phyloP scores from a whole-genome alignment of 179 eudicot species.

The Spergularia azorica region DNA sequence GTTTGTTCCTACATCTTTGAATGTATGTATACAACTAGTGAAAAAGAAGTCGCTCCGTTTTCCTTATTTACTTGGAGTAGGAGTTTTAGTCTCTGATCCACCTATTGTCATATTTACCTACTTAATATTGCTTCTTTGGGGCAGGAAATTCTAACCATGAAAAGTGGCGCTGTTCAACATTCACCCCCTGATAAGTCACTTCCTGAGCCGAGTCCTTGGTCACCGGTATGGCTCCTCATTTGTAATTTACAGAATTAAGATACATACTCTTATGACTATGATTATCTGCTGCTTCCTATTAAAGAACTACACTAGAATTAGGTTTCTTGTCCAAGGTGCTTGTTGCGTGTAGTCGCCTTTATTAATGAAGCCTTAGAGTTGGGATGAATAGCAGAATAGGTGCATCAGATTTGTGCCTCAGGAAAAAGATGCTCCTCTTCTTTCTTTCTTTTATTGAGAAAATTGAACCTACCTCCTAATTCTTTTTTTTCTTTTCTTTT shows the following conservation, averaged over 20 bases:
- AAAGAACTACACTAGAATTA: not conserved
- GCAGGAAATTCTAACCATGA: conserved; percentile 83
- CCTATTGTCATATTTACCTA: not conserved
- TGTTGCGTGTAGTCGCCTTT: too few species aligned
- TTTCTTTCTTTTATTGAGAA: not conserved
- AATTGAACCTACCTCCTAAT: too few species aligned
- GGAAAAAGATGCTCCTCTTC: not conserved
- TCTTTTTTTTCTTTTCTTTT: too few species aligned
- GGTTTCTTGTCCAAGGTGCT: not conserved
- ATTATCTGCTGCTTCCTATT: not conserved
- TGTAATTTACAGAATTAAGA: not conserved
- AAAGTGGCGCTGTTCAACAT: conserved; percentile 88
- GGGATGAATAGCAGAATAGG: not conserved
- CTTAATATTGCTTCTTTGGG: conserved; percentile 12
- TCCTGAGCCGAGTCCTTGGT: conserved; percentile 95
- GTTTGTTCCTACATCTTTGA: not conserved
- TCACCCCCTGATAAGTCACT: conserved; percentile 81
- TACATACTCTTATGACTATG: not conserved
- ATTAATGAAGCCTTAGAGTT: not conserved
- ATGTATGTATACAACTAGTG: not conserved
- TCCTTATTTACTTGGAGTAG: not conserved
- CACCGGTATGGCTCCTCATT: conserved; percentile 73
- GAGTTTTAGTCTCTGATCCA: not conserved
- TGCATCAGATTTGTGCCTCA: too few species aligned
- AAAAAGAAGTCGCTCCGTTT: not conserved